Percentiles rank a stretch among this genome's conserved stretches.
phyloP scores from a whole-genome alignment of 2,329 filamentous ascomycete species.

The Aspergillus novoparasiticus region DNA sequence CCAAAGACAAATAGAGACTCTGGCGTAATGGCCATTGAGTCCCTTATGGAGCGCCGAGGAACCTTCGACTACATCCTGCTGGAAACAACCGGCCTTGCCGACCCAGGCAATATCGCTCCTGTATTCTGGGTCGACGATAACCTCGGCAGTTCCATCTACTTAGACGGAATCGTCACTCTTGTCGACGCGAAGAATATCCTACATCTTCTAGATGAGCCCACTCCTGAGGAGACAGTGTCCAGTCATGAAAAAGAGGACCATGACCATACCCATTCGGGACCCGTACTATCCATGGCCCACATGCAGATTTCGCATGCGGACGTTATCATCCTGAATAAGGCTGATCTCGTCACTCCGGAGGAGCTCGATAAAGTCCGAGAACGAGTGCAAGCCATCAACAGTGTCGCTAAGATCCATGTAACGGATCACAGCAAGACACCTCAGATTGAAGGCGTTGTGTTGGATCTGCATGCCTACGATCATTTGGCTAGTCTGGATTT shows the following conservation, averaged over 20 bases:
- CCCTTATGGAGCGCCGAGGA: constrained; percentile 89
- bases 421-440: constrained; percentile 81
- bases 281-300: constrained; percentile 86
- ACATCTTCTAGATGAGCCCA: constrained; percentile 72
- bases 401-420: constrained; percentile 78
- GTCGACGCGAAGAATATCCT: constrained; percentile 95
- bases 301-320: constrained; percentile 97
- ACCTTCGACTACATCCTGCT: constrained; percentile 97
- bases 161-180: constrained; percentile 94
- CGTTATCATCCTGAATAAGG: constrained; percentile 91
- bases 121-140: constrained; percentile 98
- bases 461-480: constrained; percentile 93
- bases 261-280: constrained; percentile 52
- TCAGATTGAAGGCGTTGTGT: constrained; percentile 77
- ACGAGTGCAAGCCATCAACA: constrained; percentile 83
- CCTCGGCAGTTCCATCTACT: constrained; percentile 89
- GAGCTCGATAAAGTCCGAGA: constrained; percentile 71
- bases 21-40: constrained; percentile 92
- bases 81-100: constrained; percentile 92
- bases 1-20: constrained; percentile 64
- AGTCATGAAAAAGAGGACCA: constrained; percentile 50
- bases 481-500: constrained; percentile 74
- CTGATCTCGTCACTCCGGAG: constrained; percentile 73
- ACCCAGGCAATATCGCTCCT: constrained; percentile 92
- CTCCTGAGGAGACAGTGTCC: constrained; percentile 40